Conservation (phyloP, 1,139 yeast species). For the Geotrichum australiense region DNA sequence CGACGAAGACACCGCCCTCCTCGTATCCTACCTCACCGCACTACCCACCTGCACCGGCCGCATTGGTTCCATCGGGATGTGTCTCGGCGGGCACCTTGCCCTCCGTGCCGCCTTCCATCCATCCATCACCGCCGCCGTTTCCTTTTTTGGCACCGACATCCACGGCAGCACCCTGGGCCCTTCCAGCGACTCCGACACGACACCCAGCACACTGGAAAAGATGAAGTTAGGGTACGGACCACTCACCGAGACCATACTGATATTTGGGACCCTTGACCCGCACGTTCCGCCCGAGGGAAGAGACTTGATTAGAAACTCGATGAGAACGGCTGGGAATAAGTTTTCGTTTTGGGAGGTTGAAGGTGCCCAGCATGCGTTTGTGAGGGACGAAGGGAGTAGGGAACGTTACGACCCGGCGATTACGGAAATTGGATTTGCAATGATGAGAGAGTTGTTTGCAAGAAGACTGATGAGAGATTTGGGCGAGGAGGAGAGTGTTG, state of each 20-base stretch:
- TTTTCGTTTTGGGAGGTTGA: constrained; percentile 69
- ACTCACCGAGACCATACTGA: constrained; percentile 54
- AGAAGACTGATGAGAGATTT: constrained; percentile 60
- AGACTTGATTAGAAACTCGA: constrained; percentile 57
- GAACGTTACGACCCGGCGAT: constrained; percentile 76
- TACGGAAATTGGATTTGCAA: constrained; percentile 59
- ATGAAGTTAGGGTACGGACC: constrained; percentile 39
- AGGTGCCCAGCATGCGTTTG: constrained; percentile 79
- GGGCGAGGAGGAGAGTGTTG: constrained; percentile 53
- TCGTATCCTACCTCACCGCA: constrained; percentile 53
- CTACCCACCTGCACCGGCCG: constrained; percentile 64
- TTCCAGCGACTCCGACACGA: constrained; percentile 46
- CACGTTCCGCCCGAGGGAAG: constrained; percentile 78
- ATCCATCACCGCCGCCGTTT: constrained; percentile 59
- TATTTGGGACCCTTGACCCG: constrained; percentile 72
- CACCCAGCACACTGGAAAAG: constrained; percentile 47
- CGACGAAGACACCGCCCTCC: constrained; percentile 64
- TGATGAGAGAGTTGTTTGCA: constrained; percentile 64
- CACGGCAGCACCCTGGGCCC: constrained; percentile 57
- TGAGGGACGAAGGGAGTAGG: constrained; percentile 69
- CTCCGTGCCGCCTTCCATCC: constrained; percentile 64
- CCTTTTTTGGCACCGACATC: constrained; percentile 78
- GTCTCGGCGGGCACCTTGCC: constrained; percentile 80
- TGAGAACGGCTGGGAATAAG: constrained; percentile 53
- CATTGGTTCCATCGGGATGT: constrained; percentile 82